Evolutionary conservation across 345 rosid genomes (phyloP).

Genomic region (Barbarea vulgaris): DNA sequence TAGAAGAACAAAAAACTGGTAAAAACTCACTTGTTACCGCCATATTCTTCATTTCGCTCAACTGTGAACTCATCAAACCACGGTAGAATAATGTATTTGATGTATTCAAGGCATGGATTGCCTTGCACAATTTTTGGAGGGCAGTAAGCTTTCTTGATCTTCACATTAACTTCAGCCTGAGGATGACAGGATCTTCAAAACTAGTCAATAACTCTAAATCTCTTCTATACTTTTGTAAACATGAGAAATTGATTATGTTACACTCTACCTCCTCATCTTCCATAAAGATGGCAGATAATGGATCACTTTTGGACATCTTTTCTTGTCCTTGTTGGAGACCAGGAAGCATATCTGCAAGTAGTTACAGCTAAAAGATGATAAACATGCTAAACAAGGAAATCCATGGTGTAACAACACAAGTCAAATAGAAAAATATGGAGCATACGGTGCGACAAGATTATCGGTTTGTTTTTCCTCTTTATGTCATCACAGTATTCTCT

Average conservation of each 20-base stretch:
- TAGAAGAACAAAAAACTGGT: background rate
- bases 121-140: conserved; percentile 69
- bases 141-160: conserved; percentile 89
- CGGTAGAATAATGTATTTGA: conserved; percentile 65
- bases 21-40: conserved; percentile 77
- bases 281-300: conserved; percentile 82
- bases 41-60: conserved; percentile 60
- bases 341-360: conserved; percentile 81
- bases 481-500: conserved; percentile 91
- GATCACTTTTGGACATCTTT: conserved; percentile 93
- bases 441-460: conserved; percentile 86
- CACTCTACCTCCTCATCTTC: conserved; percentile 81
- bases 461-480: conserved; percentile 85
- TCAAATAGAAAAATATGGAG: background rate
- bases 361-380: conserved; percentile 20
- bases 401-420: background rate
- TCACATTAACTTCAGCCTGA: conserved; percentile 79
- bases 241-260: background rate
- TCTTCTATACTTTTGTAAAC: background rate
- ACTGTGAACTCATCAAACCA: conserved; percentile 81
- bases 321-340: conserved; percentile 91
- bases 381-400: background rate
- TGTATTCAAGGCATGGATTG: conserved; percentile 85
- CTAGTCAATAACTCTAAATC: background rate
- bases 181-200: background rate